Conservation (phyloP, 164 flowering plant species). For the Kingdonia uniflora region DNA sequence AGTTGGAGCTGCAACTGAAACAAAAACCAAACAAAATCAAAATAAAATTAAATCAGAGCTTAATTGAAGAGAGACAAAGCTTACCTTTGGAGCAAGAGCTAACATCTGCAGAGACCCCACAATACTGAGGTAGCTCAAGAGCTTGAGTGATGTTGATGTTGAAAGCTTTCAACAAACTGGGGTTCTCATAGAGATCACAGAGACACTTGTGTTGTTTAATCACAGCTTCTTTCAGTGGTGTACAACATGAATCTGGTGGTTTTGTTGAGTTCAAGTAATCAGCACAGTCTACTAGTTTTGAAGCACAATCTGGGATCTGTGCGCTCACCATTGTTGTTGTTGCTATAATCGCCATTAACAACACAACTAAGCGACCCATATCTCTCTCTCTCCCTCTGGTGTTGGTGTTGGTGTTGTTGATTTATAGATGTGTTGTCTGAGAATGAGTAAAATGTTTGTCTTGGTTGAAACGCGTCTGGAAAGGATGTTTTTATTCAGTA, state of each 20-base stretch:
- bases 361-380: no score
- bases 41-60: no score
- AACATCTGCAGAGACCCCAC: constrained; percentile 23
- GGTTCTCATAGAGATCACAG: constrained; percentile 39
- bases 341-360: no score
- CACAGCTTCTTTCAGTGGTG: constrained; percentile 30
- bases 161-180: constrained; percentile 13
- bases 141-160: constrained; percentile 35
- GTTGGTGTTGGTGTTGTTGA: no score
- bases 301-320: constrained; percentile 34
- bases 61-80: no score
- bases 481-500: no score
- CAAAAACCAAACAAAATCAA: background rate
- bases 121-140: constrained; percentile 23
- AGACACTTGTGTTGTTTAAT: constrained; percentile 33
- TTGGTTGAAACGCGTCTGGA: no score
- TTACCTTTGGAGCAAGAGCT: constrained; percentile 15
- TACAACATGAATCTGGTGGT: constrained; percentile 43
- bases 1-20: constrained; percentile 5
- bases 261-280: constrained; percentile 29
- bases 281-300: constrained; percentile 30
- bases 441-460: no score
- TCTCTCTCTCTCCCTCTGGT: no score
- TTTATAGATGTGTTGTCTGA: no score
- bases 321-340: background rate